These are phyloP conservation scores for Linum trigynum DNA, from an alignment of 345 rosid species.

Conservation along the genomic window DNA sequence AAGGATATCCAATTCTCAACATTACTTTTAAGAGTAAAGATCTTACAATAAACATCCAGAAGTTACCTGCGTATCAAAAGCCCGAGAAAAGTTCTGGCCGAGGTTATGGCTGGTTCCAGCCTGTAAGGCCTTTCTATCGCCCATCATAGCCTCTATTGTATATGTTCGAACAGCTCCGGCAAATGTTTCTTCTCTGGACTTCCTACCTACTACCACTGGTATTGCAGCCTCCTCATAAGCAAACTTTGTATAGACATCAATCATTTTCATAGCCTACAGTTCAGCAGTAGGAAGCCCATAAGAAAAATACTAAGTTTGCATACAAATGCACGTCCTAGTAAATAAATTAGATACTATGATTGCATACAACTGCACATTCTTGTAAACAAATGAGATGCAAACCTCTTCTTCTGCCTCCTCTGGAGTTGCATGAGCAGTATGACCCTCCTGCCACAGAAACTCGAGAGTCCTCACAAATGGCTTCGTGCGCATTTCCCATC, in stretches of 20 bases:
- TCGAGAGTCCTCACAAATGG: constrained; percentile 94
- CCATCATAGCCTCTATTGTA: constrained; percentile 99
- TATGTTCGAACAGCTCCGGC: constrained; percentile 85
- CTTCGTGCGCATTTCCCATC: constrained; percentile 94
- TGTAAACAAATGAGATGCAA: constrained; percentile 11
- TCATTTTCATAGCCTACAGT: constrained; percentile 83
- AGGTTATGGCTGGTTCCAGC: constrained; percentile 95
- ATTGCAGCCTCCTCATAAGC: constrained; percentile 89
- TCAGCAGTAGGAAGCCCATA: constrained; percentile 24
- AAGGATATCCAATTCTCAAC: too few relatives aligned
- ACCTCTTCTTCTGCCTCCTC: constrained; percentile 96
- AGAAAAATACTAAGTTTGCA: not conserved
- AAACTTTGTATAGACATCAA: constrained; percentile 75
- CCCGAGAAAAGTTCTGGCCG: constrained; percentile 85
- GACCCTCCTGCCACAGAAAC: constrained; percentile 97
- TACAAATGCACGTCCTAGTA: too few relatives aligned
- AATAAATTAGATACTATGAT: too few relatives aligned
- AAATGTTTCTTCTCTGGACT: constrained; percentile 76
- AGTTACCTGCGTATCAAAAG: constrained; percentile 75
- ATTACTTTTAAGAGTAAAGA: too few relatives aligned
- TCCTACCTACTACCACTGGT: constrained; percentile 87
- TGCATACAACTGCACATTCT: too few relatives aligned
- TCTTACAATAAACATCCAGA: too few relatives aligned
- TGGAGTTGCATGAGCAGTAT: constrained; percentile 78
- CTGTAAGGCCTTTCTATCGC: constrained; percentile 84